A percentile compares a stretch with the other conserved stretches of the same genome.
Conservation (phyloP, 2,329 filamentous ascomycete species). For the Sarocladium kiliense region DNA sequence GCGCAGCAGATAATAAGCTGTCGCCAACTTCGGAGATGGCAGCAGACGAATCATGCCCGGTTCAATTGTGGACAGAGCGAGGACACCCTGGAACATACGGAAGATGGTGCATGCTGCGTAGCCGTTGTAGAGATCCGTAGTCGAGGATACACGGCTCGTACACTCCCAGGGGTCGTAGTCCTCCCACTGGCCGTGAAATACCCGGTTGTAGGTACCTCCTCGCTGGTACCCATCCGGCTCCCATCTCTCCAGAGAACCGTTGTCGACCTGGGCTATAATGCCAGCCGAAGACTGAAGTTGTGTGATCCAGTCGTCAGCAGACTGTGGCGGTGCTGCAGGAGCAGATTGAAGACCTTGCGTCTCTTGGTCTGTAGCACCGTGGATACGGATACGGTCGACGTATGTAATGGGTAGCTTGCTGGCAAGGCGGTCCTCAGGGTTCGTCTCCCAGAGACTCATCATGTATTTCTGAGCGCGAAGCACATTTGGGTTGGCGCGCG, state of each 20-base stretch:
- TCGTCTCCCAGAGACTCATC: constrained; percentile 60
- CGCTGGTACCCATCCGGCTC: constrained; percentile 62
- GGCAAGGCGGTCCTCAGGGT: constrained; percentile 50
- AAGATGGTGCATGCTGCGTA: constrained; percentile 53
- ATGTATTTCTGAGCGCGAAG: constrained; percentile 60
- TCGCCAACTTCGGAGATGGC: constrained; percentile 69
- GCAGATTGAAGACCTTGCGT: constrained; percentile 13
- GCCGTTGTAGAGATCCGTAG: constrained; percentile 53
- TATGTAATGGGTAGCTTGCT: constrained; percentile 61
- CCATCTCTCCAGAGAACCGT: constrained; percentile 68
- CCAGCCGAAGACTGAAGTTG: constrained; percentile 39
- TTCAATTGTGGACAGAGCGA: constrained; percentile 49
- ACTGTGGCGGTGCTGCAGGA: constrained; percentile 18
- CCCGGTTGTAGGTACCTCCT: constrained; percentile 47
- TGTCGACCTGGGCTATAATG: constrained; percentile 63
- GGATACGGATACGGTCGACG: constrained; percentile 63
- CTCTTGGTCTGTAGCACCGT: constrained; percentile 36
- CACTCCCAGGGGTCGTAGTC: constrained; percentile 52
- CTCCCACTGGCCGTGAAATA: constrained; percentile 52
- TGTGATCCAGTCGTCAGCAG: constrained; percentile 32
- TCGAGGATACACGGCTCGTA: constrained; percentile 45
- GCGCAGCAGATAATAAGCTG: constrained; percentile 68
- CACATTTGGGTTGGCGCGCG: constrained; percentile 61
- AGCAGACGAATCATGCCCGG: constrained; percentile 67
- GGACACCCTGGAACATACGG: constrained; percentile 54